These are phyloP conservation scores for Linum usitatissimum DNA, from an alignment of 345 rosid species.

Conservation along the genomic window DNA sequence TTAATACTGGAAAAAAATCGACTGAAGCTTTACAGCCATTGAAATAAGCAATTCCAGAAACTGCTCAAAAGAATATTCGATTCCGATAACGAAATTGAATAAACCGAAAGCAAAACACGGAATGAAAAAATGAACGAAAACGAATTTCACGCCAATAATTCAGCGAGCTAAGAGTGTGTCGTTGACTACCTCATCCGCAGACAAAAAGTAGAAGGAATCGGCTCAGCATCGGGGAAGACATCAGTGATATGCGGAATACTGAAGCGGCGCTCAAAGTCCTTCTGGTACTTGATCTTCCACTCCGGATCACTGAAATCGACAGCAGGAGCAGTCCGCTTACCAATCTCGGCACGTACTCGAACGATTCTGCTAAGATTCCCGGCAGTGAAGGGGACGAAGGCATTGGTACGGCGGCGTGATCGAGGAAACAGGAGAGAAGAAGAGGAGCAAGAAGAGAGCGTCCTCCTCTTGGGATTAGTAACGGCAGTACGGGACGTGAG, in stretches of 20 bases:
- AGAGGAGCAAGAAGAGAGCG: not conserved
- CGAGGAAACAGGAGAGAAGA: not conserved
- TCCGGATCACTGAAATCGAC: slow-evolving; percentile 67
- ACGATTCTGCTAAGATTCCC: not conserved
- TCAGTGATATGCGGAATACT: slow-evolving; percentile 73
- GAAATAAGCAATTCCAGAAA: not conserved
- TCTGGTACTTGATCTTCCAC: slow-evolving; percentile 64
- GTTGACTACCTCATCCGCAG: slow-evolving; percentile 66
- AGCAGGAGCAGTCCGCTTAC: slow-evolving; percentile 13
- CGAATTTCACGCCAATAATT: not conserved
- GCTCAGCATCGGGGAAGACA: slow-evolving; percentile 43
- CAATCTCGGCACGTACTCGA: slow-evolving; percentile 10
- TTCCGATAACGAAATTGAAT: not conserved
- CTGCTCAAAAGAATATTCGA: not conserved
- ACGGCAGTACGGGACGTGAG: not conserved
- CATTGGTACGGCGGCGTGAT: not conserved
- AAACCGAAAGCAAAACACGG: not conserved
- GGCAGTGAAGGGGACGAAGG: slow-evolving; percentile 1
- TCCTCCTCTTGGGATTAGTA: not conserved
- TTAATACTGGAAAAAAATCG: not conserved
- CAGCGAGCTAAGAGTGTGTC: not conserved
- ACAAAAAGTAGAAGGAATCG: slow-evolving; percentile 82
- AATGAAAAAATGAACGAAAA: not conserved
- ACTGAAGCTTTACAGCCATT: not conserved
- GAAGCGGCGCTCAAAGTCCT: slow-evolving; percentile 63